Evolutionary conservation across 2,329 filamentous ascomycete species (phyloP).

Genomic region (Laburnicola sp.): DNA sequence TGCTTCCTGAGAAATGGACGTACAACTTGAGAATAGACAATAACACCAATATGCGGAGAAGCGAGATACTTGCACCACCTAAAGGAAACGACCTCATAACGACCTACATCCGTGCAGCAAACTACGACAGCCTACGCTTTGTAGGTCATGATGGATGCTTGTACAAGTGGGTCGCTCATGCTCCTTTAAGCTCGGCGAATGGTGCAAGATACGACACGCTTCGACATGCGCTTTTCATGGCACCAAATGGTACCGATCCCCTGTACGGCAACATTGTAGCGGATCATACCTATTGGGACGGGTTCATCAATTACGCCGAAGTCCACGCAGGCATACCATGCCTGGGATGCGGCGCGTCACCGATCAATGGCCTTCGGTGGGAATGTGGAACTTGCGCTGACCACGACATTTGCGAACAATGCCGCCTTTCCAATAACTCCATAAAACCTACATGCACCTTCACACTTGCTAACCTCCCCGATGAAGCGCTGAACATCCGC

Average conservation of each 20-base stretch:
- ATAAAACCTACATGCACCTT: slow-evolving; percentile 25
- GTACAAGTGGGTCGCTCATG: slow-evolving; percentile 39
- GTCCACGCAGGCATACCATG: slow-evolving; percentile 22
- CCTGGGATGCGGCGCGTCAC: slow-evolving; percentile 22
- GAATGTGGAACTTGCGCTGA: slow-evolving; percentile 29
- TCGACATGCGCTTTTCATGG: slow-evolving; percentile 39
- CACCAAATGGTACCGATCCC: slow-evolving; percentile 27
- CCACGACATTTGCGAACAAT: slow-evolving; percentile 32
- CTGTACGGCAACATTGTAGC: slow-evolving; percentile 41
- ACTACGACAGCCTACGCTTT: slow-evolving; percentile 40
- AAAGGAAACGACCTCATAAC: slow-evolving; percentile 25
- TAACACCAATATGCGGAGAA: slow-evolving; percentile 28
- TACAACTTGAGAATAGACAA: slow-evolving; percentile 34
- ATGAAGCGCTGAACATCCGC: slow-evolving; percentile 36
- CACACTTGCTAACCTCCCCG: slow-evolving; percentile 29
- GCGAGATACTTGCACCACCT: slow-evolving; percentile 26
- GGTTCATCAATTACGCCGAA: slow-evolving; percentile 22
- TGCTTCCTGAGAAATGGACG: slow-evolving; percentile 28
- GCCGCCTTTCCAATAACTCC: slow-evolving; percentile 14
- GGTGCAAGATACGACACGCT: slow-evolving; percentile 35
- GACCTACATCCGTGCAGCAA: slow-evolving; percentile 36
- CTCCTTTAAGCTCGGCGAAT: slow-evolving; percentile 25
- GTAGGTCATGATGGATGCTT: slow-evolving; percentile 29
- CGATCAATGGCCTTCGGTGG: slow-evolving; percentile 32
- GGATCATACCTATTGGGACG: slow-evolving; percentile 42